phyloP scores from a whole-genome alignment of 2,329 filamentous ascomycete species.

The Botrytis byssoidea region DNA sequence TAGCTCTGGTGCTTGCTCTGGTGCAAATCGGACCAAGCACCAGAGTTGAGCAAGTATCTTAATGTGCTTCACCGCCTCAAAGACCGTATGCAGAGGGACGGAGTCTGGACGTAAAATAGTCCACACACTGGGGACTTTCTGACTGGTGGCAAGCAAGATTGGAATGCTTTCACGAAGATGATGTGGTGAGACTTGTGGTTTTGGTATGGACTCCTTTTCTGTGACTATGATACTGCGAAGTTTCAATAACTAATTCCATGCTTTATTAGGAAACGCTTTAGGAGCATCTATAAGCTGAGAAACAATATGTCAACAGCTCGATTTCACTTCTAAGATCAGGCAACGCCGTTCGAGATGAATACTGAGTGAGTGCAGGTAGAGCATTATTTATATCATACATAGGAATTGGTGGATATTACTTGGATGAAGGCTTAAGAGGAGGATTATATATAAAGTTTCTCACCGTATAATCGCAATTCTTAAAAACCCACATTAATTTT shows the following conservation, averaged over 20 bases:
- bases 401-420: not conserved
- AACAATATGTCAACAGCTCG: not conserved
- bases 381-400: too few relatives aligned
- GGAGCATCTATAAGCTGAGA: not conserved
- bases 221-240: not conserved
- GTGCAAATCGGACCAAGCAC: not conserved
- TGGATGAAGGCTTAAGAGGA: not conserved
- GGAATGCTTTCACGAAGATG: not conserved
- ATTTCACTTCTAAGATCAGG: not conserved
- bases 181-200: not conserved
- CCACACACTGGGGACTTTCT: not conserved
- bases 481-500: not conserved
- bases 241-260: not conserved
- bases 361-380: not conserved
- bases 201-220: not conserved
- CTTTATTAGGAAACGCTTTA: not conserved
- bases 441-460: not conserved
- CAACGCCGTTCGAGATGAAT: not conserved
- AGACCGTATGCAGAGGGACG: not conserved
- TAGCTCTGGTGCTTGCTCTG: not conserved
- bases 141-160: not conserved
- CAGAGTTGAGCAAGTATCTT: not conserved
- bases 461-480: not conserved
- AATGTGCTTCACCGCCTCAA: not conserved
- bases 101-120: fast-evolving